phyloP scores from a whole-genome alignment of 768 basidiomycete genomes.

The Auricularia sp. region DNA sequence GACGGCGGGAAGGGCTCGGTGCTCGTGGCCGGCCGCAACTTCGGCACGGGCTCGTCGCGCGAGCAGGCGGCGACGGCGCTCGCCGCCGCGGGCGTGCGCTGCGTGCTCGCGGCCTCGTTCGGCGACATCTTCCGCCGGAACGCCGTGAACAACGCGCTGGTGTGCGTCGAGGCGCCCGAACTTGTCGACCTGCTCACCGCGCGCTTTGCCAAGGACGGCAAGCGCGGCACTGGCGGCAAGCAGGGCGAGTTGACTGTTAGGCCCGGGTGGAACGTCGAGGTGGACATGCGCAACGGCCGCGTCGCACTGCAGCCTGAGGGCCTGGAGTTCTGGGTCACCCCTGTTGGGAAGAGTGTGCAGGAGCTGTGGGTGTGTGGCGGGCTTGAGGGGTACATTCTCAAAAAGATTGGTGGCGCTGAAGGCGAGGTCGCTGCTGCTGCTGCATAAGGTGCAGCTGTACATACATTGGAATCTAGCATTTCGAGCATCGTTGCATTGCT shows the following conservation, averaged over 20 bases:
- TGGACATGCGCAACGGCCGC: conserved; percentile 62
- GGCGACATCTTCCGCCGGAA: conserved; percentile 99
- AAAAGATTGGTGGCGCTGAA: conserved; percentile 19
- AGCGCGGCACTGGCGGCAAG: conserved; percentile 66
- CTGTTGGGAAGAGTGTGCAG: conserved; percentile 89
- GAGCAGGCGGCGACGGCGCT: conserved; percentile 98
- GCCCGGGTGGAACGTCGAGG: conserved; percentile 48
- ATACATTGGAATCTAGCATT: neutral
- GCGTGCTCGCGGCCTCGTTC: conserved; percentile 95
- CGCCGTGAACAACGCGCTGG: conserved; percentile 95
- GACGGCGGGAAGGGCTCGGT: conserved; percentile 51
- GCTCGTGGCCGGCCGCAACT: conserved; percentile 91
- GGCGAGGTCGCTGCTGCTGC: neutral
- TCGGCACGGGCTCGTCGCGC: conserved; percentile 95
- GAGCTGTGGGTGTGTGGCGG: conserved; percentile 96
- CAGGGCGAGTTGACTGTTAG: conserved; percentile 76
- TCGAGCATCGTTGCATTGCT: neutral
- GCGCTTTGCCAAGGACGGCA: conserved; percentile 60
- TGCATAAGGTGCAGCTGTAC: neutral
- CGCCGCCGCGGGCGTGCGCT: conserved; percentile 82
- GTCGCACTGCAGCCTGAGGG: conserved; percentile 42
- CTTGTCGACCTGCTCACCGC: conserved; percentile 77
- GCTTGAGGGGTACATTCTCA: conserved; percentile 83
- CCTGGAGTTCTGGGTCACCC: conserved; percentile 55
- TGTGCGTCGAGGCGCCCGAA: conserved; percentile 88